A percentile compares a stretch with the other conserved stretches of the same genome.
Conservation (phyloP, 129 eudicot genomes). For the Arctium minus region DNA sequence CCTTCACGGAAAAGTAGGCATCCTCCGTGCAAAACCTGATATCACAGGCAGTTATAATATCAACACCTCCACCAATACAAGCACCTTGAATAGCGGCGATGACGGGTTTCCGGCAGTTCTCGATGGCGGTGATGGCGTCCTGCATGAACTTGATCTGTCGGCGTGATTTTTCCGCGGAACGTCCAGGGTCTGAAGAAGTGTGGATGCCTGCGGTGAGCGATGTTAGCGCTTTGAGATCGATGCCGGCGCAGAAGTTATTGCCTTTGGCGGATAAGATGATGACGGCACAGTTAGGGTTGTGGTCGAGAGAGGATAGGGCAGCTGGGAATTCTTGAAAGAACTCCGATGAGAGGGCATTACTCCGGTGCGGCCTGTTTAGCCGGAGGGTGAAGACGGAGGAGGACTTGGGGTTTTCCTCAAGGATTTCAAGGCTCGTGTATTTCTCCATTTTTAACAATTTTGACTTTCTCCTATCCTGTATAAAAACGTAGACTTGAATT, state of each 20-base stretch:
- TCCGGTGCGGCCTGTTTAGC: conserved; percentile 48
- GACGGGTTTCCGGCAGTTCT: conserved; percentile 84
- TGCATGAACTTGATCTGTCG: conserved; percentile 51
- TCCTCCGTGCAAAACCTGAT: conserved; percentile 54
- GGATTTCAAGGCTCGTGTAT: conserved; percentile 45
- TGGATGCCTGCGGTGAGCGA: background rate
- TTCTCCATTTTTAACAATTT: conserved; percentile 31
- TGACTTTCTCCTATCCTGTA: background rate
- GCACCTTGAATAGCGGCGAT: conserved; percentile 73
- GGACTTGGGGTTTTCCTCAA: conserved; percentile 28
- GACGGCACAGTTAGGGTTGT: conserved; percentile 55
- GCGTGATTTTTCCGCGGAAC: conserved; percentile 45
- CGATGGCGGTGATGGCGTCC: conserved; percentile 62
- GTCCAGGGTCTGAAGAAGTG: conserved; percentile 35
- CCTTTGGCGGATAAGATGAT: conserved; percentile 65
- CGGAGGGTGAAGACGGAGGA: conserved; percentile 44
- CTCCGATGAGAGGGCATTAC: conserved; percentile 51
- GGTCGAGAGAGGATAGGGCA: conserved; percentile 67
- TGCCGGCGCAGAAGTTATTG: conserved; percentile 76
- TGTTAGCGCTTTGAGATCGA: conserved; percentile 51
- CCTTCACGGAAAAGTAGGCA: conserved; percentile 76
- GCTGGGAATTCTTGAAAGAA: conserved; percentile 68
- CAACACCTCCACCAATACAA: conserved; percentile 83
- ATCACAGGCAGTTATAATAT: conserved; percentile 77
- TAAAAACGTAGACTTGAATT: background rate